Percentiles rank a stretch among this genome's conserved stretches.
phyloP scores from a whole-genome alignment of 2,329 filamentous ascomycete genomes.

The Aspergillus melleus region DNA sequence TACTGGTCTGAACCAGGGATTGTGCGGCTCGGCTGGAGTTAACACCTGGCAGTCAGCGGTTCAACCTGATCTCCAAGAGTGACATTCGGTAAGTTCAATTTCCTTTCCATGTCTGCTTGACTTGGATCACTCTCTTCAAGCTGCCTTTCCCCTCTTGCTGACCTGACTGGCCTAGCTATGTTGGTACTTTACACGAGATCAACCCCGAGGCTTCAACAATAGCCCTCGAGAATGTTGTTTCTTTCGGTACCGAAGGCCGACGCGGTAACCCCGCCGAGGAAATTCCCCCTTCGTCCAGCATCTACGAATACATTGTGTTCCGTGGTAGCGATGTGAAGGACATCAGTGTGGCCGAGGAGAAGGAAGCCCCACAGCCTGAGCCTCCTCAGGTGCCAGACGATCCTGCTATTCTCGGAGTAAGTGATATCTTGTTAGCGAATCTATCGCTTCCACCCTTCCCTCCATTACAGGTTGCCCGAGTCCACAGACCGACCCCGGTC shows the following conservation, averaged over 20 bases:
- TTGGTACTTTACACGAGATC: constrained; percentile 94
- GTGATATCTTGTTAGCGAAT: constrained; percentile 47
- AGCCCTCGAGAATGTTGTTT: constrained; percentile 92
- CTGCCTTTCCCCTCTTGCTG: constrained; percentile 22
- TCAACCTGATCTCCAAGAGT: constrained; percentile 95
- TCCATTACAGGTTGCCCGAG: constrained; percentile 3
- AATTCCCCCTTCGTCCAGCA: constrained; percentile 77
- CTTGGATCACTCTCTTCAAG: constrained; percentile 6
- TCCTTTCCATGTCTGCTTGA: background rate
- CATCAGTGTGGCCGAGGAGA: constrained; percentile 84
- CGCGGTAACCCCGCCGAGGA: constrained; percentile 76
- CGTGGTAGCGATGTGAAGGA: constrained; percentile 98
- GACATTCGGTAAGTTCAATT: constrained; percentile 76
- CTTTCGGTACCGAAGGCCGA: constrained; percentile 90
- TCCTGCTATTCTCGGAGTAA: constrained; percentile 94
- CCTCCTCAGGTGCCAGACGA: constrained; percentile 84
- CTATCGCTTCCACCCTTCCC: background rate
- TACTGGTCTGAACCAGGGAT: constrained; percentile 31
- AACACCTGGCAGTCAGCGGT: constrained; percentile 69
- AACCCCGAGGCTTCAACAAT: constrained; percentile 97
- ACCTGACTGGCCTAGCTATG: constrained; percentile 65
- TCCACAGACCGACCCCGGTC: constrained; percentile 14
- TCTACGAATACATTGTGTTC: constrained; percentile 99
- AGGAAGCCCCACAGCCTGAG: constrained; percentile 70
- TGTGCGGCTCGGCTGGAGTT: constrained; percentile 37